A percentile compares a stretch with the other conserved stretches of the same genome.
These are phyloP conservation scores for Lyophyllum shimeji DNA, from an alignment of 768 basidiomycete species.

Conservation along the genomic window DNA sequence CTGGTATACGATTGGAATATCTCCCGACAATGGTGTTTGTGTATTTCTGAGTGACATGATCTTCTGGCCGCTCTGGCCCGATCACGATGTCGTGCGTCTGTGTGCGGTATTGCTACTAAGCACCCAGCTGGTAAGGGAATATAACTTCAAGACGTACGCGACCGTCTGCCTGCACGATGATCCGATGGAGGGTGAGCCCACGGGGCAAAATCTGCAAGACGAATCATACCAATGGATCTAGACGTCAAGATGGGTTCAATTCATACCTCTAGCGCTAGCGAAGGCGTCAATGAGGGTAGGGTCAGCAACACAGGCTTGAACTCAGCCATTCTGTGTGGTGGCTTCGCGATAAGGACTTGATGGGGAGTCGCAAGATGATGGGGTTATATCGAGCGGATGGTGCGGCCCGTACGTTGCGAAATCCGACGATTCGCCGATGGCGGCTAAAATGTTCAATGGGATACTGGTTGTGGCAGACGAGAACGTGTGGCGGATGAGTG, in stretches of 20 bases:
- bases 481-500: no score
- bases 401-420: constrained; percentile 8
- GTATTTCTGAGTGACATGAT: constrained; percentile 63
- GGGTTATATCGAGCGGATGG: not conserved
- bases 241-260: not conserved
- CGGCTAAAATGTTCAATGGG: no score
- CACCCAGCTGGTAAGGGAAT: not conserved
- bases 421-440: constrained; percentile 13
- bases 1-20: constrained; percentile 72
- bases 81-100: constrained; percentile 78
- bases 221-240: not conserved
- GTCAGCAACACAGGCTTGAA: constrained; percentile 54
- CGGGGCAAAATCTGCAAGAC: constrained; percentile 55
- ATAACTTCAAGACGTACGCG: constrained; percentile 37
- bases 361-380: not conserved
- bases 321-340: constrained; percentile 35
- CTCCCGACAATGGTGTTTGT: constrained; percentile 72
- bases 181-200: constrained; percentile 67
- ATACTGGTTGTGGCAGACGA: no score
- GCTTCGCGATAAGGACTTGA: not conserved
- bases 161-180: constrained; percentile 66
- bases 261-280: constrained; percentile 61
- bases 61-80: constrained; percentile 64
- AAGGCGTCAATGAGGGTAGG: constrained; percentile 53
- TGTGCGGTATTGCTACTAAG: not conserved